phyloP scores from a whole-genome alignment of 2,329 filamentous ascomycete species.

The Didymella arachidicola region DNA sequence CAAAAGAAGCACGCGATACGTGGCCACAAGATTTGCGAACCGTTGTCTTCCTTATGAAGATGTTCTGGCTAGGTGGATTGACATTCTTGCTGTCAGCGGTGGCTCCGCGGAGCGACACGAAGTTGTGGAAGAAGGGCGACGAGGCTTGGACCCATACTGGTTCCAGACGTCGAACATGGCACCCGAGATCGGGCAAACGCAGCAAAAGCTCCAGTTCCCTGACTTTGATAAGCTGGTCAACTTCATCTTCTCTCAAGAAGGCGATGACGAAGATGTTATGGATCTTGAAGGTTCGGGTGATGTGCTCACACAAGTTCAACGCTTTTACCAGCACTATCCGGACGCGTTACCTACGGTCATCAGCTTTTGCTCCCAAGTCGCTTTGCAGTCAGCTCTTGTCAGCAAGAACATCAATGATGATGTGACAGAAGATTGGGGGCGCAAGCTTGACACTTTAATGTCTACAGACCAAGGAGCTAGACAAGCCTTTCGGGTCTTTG shows the following conservation, averaged over 20 bases:
- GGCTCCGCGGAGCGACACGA: conserved; percentile 75
- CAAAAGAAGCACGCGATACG: conserved; percentile 73
- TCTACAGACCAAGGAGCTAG: conserved; percentile 73
- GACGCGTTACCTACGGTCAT: conserved; percentile 73
- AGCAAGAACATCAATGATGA: conserved; percentile 56
- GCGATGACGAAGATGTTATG: conserved; percentile 47
- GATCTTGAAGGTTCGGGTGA: conserved; percentile 40
- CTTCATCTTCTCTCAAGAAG: conserved; percentile 54
- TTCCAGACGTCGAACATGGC: conserved; percentile 66
- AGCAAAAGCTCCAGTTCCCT: conserved; percentile 46
- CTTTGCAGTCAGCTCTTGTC: conserved; percentile 65
- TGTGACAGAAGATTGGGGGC: conserved; percentile 83
- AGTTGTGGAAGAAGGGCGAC: conserved; percentile 86
- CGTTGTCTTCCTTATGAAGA: conserved; percentile 83
- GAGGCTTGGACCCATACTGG: conserved; percentile 84
- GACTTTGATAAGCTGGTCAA: conserved; percentile 55
- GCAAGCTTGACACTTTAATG: conserved; percentile 75
- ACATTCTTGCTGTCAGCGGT: conserved; percentile 80
- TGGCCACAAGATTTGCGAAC: conserved; percentile 88
- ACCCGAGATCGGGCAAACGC: conserved; percentile 33
- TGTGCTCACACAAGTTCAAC: conserved; percentile 37
- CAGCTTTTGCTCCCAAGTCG: conserved; percentile 70
- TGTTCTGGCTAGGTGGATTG: conserved; percentile 82
- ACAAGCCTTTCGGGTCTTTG: conserved; percentile 63
- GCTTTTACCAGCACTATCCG: conserved; percentile 46